These are phyloP conservation scores for Sonneratia caseolaris DNA, from an alignment of 345 rosid genomes.

Conservation along the genomic window DNA sequence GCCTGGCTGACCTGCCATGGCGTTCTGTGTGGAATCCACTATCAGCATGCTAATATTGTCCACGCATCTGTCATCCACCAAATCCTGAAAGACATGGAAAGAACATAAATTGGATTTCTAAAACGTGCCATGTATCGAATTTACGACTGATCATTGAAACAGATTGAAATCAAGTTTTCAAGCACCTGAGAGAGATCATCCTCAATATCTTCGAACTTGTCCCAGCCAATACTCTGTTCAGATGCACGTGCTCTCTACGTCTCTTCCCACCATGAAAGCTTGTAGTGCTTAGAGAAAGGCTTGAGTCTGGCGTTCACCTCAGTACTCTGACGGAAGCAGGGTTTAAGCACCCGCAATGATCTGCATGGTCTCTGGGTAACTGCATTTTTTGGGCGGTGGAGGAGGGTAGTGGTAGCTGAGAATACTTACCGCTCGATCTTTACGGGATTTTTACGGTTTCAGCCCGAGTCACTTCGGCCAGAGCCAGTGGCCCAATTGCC, in stretches of 20 bases:
- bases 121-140: not conserved
- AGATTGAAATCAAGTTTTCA: not conserved
- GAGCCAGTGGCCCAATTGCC: too few relatives aligned
- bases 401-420: not conserved
- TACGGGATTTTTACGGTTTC: too few relatives aligned
- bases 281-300: conserved; percentile 8
- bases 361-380: not conserved
- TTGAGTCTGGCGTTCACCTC: not conserved
- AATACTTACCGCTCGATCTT: too few relatives aligned
- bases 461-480: too few relatives aligned
- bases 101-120: not conserved
- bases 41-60: conserved; percentile 42
- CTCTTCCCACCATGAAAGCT: conserved; percentile 11
- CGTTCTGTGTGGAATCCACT: conserved; percentile 49
- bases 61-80: conserved; percentile 35
- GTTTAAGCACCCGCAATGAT: not conserved
- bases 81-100: not conserved
- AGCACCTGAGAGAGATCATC: conserved; percentile 8
- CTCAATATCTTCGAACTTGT: conserved; percentile 4
- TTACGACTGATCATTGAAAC: not conserved
- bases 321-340: not conserved
- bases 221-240: conserved; percentile 2
- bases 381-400: not conserved
- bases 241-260: not conserved
- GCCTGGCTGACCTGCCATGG: conserved; percentile 54